These are phyloP conservation scores for Beta vulgaris DNA, from an alignment of 148 eudicot genomes.

Conservation along the genomic window DNA sequence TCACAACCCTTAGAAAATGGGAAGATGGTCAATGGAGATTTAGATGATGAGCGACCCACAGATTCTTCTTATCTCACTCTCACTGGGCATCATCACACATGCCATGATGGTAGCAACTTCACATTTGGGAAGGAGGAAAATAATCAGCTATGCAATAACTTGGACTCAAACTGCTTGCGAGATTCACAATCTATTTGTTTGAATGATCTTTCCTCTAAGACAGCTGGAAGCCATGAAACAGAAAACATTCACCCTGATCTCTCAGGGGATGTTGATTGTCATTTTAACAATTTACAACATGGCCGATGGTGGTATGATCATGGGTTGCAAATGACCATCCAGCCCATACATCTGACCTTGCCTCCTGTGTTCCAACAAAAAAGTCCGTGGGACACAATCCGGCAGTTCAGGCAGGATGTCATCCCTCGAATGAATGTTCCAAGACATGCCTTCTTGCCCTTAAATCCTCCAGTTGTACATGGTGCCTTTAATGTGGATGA, in stretches of 20 bases:
- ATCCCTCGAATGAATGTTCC: conserved; percentile 42
- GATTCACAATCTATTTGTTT: conserved; percentile 14
- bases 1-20: conserved; percentile 31
- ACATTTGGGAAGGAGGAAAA: conserved; percentile 12
- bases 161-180: conserved; percentile 14
- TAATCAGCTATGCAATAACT: conserved; percentile 6
- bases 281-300: conserved; percentile 42
- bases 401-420: conserved; percentile 43
- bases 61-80: conserved; percentile 8
- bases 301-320: conserved; percentile 56
- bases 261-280: conserved; percentile 57
- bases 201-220: background rate
- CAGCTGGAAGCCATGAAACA: conserved; percentile 23
- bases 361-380: conserved; percentile 40
- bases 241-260: conserved; percentile 48
- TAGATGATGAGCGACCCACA: conserved; percentile 21
- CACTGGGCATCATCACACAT: background rate
- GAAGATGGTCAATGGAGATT: conserved; percentile 29
- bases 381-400: conserved; percentile 43
- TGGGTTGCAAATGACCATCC: conserved; percentile 33
- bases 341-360: conserved; percentile 35
- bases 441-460: conserved; percentile 40
- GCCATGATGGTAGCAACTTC: conserved; percentile 14
- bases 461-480: conserved; percentile 38
- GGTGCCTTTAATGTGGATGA: conserved; percentile 52